A percentile compares a stretch with the other conserved stretches of the same genome.
These are phyloP conservation scores for Aspergillus taichungensis DNA, from an alignment of 495 filamentous ascomycete species.

Conservation along the genomic window DNA sequence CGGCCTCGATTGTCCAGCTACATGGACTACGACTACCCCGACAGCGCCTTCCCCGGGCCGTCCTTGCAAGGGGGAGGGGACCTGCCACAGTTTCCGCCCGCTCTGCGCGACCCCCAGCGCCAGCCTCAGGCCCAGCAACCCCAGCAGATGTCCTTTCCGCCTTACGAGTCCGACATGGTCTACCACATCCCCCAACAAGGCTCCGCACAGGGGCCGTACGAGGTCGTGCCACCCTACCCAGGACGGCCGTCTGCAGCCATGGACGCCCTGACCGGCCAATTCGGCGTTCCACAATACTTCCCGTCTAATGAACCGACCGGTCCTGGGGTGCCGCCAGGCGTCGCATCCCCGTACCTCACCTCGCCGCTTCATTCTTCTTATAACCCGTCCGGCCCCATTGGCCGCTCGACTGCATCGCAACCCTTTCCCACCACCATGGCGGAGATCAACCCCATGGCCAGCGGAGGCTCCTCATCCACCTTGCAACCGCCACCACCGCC, in stretches of 20 bases:
- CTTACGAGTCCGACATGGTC: slow-evolving; percentile 61
- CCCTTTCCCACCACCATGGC: slow-evolving; percentile 47
- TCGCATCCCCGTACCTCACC: slow-evolving; percentile 43
- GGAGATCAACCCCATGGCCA: slow-evolving; percentile 38
- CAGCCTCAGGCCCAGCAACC: slow-evolving; percentile 16
- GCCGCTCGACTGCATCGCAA: slow-evolving; percentile 40
- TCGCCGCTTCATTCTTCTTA: slow-evolving; percentile 47
- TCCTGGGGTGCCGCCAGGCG: slow-evolving; percentile 42
- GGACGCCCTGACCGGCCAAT: slow-evolving; percentile 66
- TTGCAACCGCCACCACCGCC: background rate
- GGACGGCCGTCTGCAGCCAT: slow-evolving; percentile 73
- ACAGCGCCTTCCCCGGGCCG: slow-evolving; percentile 26
- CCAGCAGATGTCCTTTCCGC: slow-evolving; percentile 31
- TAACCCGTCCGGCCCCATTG: slow-evolving; percentile 44
- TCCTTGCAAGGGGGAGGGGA: slow-evolving; percentile 33
- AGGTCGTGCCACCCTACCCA: slow-evolving; percentile 67
- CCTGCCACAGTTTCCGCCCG: slow-evolving; percentile 38
- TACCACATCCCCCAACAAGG: slow-evolving; percentile 69
- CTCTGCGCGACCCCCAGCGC: slow-evolving; percentile 26
- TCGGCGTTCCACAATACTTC: slow-evolving; percentile 72
- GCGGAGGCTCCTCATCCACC: slow-evolving; percentile 23
- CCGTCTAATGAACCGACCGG: slow-evolving; percentile 56
- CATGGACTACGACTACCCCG: slow-evolving; percentile 39
- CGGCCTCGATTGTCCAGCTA: slow-evolving; percentile 26
- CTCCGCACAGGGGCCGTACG: slow-evolving; percentile 61